A percentile compares a stretch with the other conserved stretches of the same genome.
Conservation (phyloP, 202 grass and related monocot species). For the Saccharum hybrid region DNA sequence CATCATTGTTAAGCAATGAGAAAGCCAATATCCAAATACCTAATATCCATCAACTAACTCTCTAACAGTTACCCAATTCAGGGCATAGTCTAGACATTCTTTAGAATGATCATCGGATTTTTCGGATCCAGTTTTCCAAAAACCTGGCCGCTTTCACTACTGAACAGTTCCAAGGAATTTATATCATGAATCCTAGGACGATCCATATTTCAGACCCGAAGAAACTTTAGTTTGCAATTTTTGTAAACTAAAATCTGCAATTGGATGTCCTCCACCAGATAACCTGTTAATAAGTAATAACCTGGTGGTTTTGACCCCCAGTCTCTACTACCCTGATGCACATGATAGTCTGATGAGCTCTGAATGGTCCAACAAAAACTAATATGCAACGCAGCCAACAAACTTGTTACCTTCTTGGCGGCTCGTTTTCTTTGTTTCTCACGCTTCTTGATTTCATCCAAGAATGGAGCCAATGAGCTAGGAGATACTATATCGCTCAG, state of each 20-base stretch:
- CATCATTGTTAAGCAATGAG: not conserved
- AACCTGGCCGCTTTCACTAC: not conserved
- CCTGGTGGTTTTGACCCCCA: not conserved
- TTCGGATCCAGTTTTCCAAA: not conserved
- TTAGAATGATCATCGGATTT: not conserved
- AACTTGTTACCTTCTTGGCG: constrained; percentile 70
- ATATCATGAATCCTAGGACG: not conserved
- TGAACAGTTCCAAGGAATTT: not conserved
- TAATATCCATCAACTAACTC: not conserved
- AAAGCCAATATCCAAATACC: not conserved
- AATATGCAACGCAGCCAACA: not conserved
- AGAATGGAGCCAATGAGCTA: constrained; percentile 79
- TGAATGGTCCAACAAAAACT: constrained; percentile 19
- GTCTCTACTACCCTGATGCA: not conserved
- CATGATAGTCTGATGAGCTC: not conserved
- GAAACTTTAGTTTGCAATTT: not conserved
- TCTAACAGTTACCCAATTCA: not conserved
- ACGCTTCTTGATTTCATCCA: constrained; percentile 96
- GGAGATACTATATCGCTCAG: constrained; percentile 68
- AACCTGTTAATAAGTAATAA: not conserved
- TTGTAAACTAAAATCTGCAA: not conserved
- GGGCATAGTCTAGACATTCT: not conserved
- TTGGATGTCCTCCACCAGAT: not conserved
- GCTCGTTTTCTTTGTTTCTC: constrained; percentile 74
- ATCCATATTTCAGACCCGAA: not conserved